These are phyloP conservation scores for Magnusiomyces ingens DNA, from an alignment of 1,139 yeast species.

Conservation along the genomic window DNA sequence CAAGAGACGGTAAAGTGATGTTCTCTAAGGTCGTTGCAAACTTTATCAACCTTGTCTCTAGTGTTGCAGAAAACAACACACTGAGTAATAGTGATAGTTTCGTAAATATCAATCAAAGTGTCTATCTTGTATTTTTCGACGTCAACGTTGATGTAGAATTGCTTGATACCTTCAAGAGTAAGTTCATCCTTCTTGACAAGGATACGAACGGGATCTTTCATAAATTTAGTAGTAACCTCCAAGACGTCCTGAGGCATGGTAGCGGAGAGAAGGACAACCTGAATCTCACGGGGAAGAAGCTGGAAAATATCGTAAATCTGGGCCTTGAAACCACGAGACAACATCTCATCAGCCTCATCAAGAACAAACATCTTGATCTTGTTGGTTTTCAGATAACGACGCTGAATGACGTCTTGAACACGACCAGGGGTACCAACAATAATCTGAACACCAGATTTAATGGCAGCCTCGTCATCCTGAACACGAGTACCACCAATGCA, in stretches of 20 bases:
- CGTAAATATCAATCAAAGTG: slow-evolving; percentile 86
- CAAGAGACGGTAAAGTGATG: slow-evolving; percentile 85
- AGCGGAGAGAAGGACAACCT: slow-evolving; percentile 92
- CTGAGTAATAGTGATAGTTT: slow-evolving; percentile 89
- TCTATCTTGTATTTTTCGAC: slow-evolving; percentile 96
- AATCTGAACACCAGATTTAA: slow-evolving; percentile 78
- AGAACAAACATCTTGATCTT: slow-evolving; percentile 73
- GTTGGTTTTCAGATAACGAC: slow-evolving; percentile 61
- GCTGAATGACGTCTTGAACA: slow-evolving; percentile 77
- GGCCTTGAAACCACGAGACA: slow-evolving; percentile 86
- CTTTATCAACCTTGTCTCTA: slow-evolving; percentile 86
- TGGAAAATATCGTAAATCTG: slow-evolving; percentile 87
- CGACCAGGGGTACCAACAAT: slow-evolving; percentile 97
- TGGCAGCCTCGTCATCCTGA: slow-evolving; percentile 68
- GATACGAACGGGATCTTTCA: slow-evolving; percentile 85
- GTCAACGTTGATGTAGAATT: slow-evolving; percentile 78
- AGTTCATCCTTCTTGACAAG: slow-evolving; percentile 86
- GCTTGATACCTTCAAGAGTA: slow-evolving; percentile 83
- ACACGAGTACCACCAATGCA: slow-evolving; percentile 90
- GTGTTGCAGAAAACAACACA: slow-evolving; percentile 96
- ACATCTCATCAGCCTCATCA: slow-evolving; percentile 92
- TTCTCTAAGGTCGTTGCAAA: slow-evolving; percentile 65
- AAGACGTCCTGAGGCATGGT: slow-evolving; percentile 82
- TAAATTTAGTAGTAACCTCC: slow-evolving; percentile 79
- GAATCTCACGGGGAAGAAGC: slow-evolving; percentile 70